Percentiles rank a stretch among this genome's conserved stretches.
These are phyloP conservation scores for Albifimbria verrucaria DNA, from an alignment of 2,329 filamentous ascomycete species.

Conservation along the genomic window DNA sequence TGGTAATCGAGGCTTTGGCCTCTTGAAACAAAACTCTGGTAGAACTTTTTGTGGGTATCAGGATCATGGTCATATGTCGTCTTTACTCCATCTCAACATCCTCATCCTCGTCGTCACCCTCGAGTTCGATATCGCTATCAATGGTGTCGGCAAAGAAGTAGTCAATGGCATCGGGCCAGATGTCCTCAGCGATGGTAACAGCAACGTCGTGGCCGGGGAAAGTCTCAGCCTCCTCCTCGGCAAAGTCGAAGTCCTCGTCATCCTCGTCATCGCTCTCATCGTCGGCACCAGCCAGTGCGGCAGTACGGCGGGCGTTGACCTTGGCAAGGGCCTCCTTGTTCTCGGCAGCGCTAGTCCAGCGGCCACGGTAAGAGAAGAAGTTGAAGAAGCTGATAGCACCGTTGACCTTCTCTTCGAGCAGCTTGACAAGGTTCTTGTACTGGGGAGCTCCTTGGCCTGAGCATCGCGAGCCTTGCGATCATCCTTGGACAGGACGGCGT, in stretches of 20 bases:
- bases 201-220: constrained; percentile 3
- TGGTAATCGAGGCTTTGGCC: no score
- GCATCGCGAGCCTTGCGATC: constrained; percentile 1
- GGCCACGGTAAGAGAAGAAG: constrained; percentile 4
- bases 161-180: constrained; percentile 3
- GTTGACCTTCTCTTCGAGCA: constrained; percentile 13
- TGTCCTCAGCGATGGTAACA: constrained; percentile 2
- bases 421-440: constrained; percentile 14
- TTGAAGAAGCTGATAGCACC: constrained; percentile 3
- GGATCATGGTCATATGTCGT: neutral
- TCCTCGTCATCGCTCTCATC: constrained; percentile 1
- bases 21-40: no score
- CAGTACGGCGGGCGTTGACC: constrained; percentile 2
- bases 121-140: constrained; percentile 1
- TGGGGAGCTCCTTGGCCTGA: constrained; percentile 5
- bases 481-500: constrained; percentile 1
- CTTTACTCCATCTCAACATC: constrained; percentile 2
- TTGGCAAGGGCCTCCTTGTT: neutral
- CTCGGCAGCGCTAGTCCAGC: constrained; percentile 3
- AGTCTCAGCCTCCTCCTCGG: constrained; percentile 1
- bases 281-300: constrained; percentile 1
- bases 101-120: constrained; percentile 1
- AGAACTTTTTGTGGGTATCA: neutral
- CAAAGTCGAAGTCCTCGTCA: neutral
- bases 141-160: constrained; percentile 3